Base-by-base conservation (phyloP, 2,329 filamentous ascomycete genomes). In the Phyllosticta capitalensis region DNA sequence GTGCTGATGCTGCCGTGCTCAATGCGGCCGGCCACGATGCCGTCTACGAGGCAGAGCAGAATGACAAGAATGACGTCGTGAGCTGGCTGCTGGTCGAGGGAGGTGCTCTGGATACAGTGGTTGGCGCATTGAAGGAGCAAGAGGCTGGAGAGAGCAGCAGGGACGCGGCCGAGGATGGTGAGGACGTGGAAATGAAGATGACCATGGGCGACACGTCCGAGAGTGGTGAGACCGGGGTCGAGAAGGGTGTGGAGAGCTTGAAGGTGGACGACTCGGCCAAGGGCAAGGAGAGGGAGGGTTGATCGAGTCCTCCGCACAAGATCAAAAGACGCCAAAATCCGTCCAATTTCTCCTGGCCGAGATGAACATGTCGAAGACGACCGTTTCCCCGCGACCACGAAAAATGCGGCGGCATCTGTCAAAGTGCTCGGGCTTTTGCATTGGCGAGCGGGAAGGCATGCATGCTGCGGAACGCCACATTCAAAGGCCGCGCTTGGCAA, bases 11-110 rank as follows among this genome's bases (percentile, higher is more conserved):
- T 4, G 85, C 85, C 10, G 76, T 90, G 30, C 86, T 86, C 68
- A 97, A 97, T 70, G 83, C 86, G 69, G 88, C 88, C 54, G 91
- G 95, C 26, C 89, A 95, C 67, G 87, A 78, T 61, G 76, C 77
- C 4, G 75, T 79, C 30, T 79, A 77, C 59, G 77, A 79, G 66
- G 78, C 78, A 3, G 77, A 79, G 65, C 68, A 77, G 45, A 77
- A 77, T 57, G 77, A 76, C 57, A 78, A 77, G 70, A 70, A 72
- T 58, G 75, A 78, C 20, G 76, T 79, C 17, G 77, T 79, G 22
- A 75, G 76, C 55, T 77, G 74, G 67, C 64, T 80, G 64, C 70
- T 79, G 50, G 74, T 74, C 49, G 73, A 74, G n/a, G 77, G 76
- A 4, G 76, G 76, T 22, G 75, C 71, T 54, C 62, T 75, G 55